Evolutionary conservation across 1,139 yeast species (phyloP).

Genomic region (Debaryomyces sp.): DNA sequence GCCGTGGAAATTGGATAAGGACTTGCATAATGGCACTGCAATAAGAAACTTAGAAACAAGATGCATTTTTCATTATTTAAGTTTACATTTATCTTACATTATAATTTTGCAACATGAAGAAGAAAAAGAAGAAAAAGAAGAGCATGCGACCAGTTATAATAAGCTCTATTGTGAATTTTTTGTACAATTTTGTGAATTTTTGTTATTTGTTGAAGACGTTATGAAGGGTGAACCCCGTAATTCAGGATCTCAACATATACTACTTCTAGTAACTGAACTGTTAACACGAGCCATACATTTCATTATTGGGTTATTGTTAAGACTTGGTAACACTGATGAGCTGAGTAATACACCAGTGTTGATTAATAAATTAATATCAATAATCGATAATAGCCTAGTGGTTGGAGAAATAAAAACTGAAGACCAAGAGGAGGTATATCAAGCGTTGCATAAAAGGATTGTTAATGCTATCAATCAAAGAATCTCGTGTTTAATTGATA

Average conservation of each 20-base stretch:
- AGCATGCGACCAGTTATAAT: conserved; percentile 21
- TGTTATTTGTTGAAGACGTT: conserved; percentile 16
- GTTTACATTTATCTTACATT: conserved; percentile 33
- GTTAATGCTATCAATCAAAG: conserved; percentile 21
- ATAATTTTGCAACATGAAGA: conserved; percentile 43
- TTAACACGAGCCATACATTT: conserved; percentile 38
- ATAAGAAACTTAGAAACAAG: conserved; percentile 28
- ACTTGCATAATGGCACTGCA: conserved; percentile 18
- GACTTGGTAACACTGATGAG: conserved; percentile 24
- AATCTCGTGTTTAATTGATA: conserved; percentile 20
- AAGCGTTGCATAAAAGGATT: conserved; percentile 14
- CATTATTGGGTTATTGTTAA: conserved; percentile 36
- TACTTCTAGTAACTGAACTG: conserved; percentile 33
- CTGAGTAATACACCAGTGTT: not conserved
- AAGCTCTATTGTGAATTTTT: conserved; percentile 16
- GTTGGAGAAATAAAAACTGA: not conserved
- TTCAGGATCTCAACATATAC: conserved; percentile 26
- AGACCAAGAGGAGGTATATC: not conserved
- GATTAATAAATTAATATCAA: not conserved
- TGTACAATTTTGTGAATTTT: conserved; percentile 11
- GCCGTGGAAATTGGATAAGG: conserved; percentile 27
- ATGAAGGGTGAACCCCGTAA: conserved; percentile 9
- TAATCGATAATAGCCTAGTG: not conserved
- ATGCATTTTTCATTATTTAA: conserved; percentile 33
- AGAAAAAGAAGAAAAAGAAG: too few species aligned